Evolutionary conservation across 352 stramenopile genomes (phyloP), one percentile per base, ranked within the genome.

Genomic region (Peronosclerospora sorghi): DNA sequence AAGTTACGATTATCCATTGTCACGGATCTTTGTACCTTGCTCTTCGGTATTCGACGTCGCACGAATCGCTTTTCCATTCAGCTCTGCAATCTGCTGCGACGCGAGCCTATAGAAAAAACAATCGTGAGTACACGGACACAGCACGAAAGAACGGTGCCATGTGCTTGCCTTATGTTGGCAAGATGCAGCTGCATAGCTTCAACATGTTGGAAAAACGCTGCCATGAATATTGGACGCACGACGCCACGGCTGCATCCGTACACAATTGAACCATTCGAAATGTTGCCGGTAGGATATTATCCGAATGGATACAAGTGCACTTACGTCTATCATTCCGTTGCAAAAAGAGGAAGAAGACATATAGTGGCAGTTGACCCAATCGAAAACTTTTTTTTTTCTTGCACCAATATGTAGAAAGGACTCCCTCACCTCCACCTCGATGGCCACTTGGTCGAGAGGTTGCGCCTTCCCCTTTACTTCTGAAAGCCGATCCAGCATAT

Each of bases 171-270:
- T 38, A 98, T 95, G 28, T 81, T 86, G 28, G 81, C 68, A 46
- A 98, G 92, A 42, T 96, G 83, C 26, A 63, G 68, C 56, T 97
- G 95, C 64, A 98, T 96, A 2, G 83, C 67, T 45, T 98, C 90
- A 8, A 98, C 88, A 48, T 97, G 87, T 35, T 85, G 67, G 65
- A 98, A 98, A 63, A 98, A 98, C 51, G 86, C 64, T 54, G 95
- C 78, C 92, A 98, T 98, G 52, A 89, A 87, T 51, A 88, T 91
- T 35, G 79, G 79, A 2, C 79, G 69, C 47, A 69, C 59, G 32
- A 86, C 60, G 29, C 57, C 54, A 40, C 54, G 65, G 8, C 66
- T 83, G 42, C 18, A 48, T 7, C 3, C 21, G 18, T 18, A 29
- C 8, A 30, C 8, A 36, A 35, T 17, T 7, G 15, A 38, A 15